A percentile compares a stretch with the other conserved stretches of the same genome.
Evolutionary conservation across 371 early-diverging fungal species (phyloP).

Genomic region (Mortierella sp.): DNA sequence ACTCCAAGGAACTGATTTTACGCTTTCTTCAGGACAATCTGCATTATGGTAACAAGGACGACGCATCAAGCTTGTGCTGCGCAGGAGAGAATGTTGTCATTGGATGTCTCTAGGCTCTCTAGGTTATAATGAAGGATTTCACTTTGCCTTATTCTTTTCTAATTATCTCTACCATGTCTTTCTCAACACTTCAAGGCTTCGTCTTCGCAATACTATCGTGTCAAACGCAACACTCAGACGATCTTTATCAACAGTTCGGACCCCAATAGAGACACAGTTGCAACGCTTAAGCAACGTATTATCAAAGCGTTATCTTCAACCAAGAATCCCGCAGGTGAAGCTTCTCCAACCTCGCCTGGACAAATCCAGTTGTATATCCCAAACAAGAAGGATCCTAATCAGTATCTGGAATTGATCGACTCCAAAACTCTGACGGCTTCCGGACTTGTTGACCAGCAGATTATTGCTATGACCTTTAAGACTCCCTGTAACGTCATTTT

Average conservation of each 20-base stretch:
- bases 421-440: conserved; percentile 28
- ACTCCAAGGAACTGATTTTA: too few species aligned
- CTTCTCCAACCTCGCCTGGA: conserved; percentile 5
- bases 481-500: conserved; percentile 20
- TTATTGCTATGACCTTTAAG: conserved; percentile 42
- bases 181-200: conserved; percentile 6
- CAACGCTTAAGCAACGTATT: conserved; percentile 39
- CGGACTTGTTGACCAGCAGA: conserved; percentile 50
- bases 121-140: too few species aligned
- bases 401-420: conserved; percentile 21
- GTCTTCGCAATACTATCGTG: conserved; percentile 41
- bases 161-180: background rate
- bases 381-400: conserved; percentile 20
- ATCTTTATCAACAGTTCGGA: conserved; percentile 44
- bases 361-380: conserved; percentile 28
- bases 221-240: conserved; percentile 52
- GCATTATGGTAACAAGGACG: too few species aligned
- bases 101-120: too few species aligned
- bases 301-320: conserved; percentile 33
- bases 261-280: conserved; percentile 32
- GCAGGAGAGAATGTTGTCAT: too few species aligned
- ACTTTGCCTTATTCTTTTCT: too few species aligned
- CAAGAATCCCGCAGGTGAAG: conserved; percentile 16
- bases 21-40: background rate
- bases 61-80: too few species aligned